Evolutionary conservation across 1,284 basidiomycete species (phyloP), one percentile per base, ranked within the genome.

Genomic region (Gomphus bonarii): DNA sequence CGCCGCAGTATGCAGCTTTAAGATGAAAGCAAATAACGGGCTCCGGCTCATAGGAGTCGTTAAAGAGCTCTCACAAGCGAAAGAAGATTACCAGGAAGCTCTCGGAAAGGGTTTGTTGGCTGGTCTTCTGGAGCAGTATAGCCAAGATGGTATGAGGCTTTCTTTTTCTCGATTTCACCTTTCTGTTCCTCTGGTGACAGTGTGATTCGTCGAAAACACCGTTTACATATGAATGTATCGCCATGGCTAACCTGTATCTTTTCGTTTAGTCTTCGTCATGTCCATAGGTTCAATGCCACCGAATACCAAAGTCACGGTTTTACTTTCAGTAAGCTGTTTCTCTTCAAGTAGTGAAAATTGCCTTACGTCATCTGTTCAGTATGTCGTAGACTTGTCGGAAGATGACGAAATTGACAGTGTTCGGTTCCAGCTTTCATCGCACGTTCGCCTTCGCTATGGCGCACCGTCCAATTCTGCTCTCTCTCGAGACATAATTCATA

Each of bases 201-300:
- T 4, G 10, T 4, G 31, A 33, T 33, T 5, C 16, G 25, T 9
- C n/a, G 43, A 25, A 44, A 12, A 6, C 7, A 9, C 7, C 10
- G 22, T 31, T 12, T 7, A 25, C 20, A 48, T 16, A 44, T 44
- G 18, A 8, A 44, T 31, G 28, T 18, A 12, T 28, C 10, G 40
- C 28, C n/a, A 25, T 10, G 30, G n/a, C 44, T 58, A 3, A 51
- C 47, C 33, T 1, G 11, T 46, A 12, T 31, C 16, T 20, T 55
- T 49, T 47, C 1, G 33, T 60, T 7, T 57, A 82, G 80, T 79
- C 50, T 82, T 82, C 63, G 77, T 73, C 0, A 77, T 82, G 31
- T 81, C 80, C 2, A 62, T 82, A 5, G 80, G 81, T 5, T 72
- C 74, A 1, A 73, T 82, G 48, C 74, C 75, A 25, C 67, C 73